Percentiles rank a stretch among this genome's conserved stretches.
phyloP scores from a whole-genome alignment of 805 yeast genomes.

The Brettanomyces naardenensis region DNA sequence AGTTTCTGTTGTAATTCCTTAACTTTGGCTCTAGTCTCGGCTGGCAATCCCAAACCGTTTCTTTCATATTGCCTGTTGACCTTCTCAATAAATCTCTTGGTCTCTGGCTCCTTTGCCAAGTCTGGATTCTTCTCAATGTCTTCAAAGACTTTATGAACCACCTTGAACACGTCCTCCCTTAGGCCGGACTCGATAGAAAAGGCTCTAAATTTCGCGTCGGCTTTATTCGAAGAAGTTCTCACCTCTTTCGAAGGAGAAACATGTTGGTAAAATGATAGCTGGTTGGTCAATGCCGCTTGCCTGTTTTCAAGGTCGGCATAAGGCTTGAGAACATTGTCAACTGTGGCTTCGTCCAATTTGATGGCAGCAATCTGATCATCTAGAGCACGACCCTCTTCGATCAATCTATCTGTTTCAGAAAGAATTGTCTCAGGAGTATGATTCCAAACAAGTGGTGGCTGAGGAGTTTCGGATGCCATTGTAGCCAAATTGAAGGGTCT shows the following conservation, averaged over 20 bases:
- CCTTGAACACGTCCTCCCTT: slow-evolving; percentile 59
- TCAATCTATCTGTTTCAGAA: slow-evolving; percentile 33
- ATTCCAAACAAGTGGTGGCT: slow-evolving; percentile 48
- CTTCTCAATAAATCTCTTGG: slow-evolving; percentile 50
- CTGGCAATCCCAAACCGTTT: slow-evolving; percentile 59
- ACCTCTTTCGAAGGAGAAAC: slow-evolving; percentile 58
- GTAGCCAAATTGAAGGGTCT: background rate
- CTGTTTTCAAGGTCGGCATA: slow-evolving; percentile 44
- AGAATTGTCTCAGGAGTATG: slow-evolving; percentile 45
- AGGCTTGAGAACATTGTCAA: slow-evolving; percentile 50
- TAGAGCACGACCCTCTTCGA: slow-evolving; percentile 34
- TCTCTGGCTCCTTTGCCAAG: slow-evolving; percentile 34
- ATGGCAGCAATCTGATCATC: slow-evolving; percentile 46
- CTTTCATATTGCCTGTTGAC: slow-evolving; percentile 49
- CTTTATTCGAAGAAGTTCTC: slow-evolving; percentile 62
- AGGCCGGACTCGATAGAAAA: slow-evolving; percentile 55
- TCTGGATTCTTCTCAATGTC: slow-evolving; percentile 23
- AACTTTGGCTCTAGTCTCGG: slow-evolving; percentile 46
- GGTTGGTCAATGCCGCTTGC: slow-evolving; percentile 36
- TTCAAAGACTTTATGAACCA: slow-evolving; percentile 45
- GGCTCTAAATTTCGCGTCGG: slow-evolving; percentile 50
- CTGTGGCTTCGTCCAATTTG: slow-evolving; percentile 36
- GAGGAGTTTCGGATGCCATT: slow-evolving; percentile 21
- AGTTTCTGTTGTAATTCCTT: slow-evolving; percentile 52
- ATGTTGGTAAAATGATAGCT: slow-evolving; percentile 61